These are phyloP conservation scores for Arachis hypogaea DNA, from an alignment of 306 rosid species.

Conservation along the genomic window DNA sequence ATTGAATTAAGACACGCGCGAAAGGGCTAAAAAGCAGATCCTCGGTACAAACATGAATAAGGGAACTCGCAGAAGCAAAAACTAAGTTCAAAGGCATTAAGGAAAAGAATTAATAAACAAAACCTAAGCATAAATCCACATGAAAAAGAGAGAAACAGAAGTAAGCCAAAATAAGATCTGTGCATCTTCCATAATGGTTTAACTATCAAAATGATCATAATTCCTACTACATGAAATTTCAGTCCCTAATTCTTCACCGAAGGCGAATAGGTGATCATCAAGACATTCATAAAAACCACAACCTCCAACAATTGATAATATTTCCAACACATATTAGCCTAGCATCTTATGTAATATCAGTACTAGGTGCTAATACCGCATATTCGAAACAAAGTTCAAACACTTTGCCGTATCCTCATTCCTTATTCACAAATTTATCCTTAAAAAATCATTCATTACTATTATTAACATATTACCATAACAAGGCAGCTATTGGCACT, in stretches of 20 bases:
- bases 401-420: neutral
- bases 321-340: neutral
- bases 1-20: neutral
- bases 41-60: neutral
- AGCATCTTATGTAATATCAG: neutral
- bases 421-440: neutral
- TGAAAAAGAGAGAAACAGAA: neutral
- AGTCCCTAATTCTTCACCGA: neutral
- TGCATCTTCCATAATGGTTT: neutral
- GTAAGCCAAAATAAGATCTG: neutral
- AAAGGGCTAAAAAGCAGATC: neutral
- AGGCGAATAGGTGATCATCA: neutral
- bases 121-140: neutral
- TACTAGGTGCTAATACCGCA: slow-evolving; percentile 2
- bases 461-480: no score
- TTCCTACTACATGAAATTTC: neutral
- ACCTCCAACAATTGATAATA: neutral
- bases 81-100: neutral
- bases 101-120: neutral
- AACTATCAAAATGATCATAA: neutral
- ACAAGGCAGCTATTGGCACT: no score
- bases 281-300: slow-evolving; percentile 1
- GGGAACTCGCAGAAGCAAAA: neutral
- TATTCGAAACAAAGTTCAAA: slow-evolving; percentile 10
- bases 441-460: slow-evolving; percentile 1